These are phyloP conservation scores for Jackrogersella minutella DNA, from an alignment of 495 filamentous ascomycete genomes.

Conservation along the genomic window DNA sequence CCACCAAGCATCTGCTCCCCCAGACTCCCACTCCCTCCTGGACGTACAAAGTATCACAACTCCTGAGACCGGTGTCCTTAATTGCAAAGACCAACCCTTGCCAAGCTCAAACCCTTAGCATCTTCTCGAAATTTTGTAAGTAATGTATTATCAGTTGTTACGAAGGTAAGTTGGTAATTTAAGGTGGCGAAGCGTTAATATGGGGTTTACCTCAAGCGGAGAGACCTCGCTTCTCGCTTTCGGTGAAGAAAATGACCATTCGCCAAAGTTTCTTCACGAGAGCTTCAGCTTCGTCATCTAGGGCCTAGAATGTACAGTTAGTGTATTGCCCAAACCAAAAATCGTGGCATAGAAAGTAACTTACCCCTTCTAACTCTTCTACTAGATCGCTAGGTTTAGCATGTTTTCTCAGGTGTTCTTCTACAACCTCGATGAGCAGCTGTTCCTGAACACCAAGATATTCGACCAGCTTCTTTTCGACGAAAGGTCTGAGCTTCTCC, in stretches of 20 bases:
- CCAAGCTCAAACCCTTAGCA: not conserved
- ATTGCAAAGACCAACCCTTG: not conserved
- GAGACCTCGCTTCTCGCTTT: conserved; percentile 90
- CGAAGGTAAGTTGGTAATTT: not conserved
- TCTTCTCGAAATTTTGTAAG: not conserved
- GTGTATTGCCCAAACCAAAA: conserved; percentile 5
- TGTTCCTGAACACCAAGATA: conserved; percentile 96
- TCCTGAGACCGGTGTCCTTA: not conserved
- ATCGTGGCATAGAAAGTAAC: conserved; percentile 46
- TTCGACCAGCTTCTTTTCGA: conserved; percentile 98
- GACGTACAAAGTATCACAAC: not conserved
- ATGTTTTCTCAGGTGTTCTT: conserved; percentile 83
- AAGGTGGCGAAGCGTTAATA: not conserved
- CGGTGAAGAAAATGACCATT: conserved; percentile 98
- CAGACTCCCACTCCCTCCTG: not conserved
- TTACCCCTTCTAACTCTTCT: conserved; percentile 81
- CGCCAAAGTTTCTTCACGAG: conserved; percentile 97
- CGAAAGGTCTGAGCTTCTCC: conserved; percentile 91
- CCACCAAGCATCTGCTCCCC: not conserved
- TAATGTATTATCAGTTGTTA: not conserved
- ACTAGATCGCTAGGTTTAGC: conserved; percentile 81
- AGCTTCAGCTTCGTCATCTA: conserved; percentile 94
- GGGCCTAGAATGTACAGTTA: conserved; percentile 61
- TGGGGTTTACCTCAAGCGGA: conserved; percentile 62
- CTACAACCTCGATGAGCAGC: conserved; percentile 90